Evolutionary conservation across 164 flowering plant genomes (phyloP), one percentile per base, ranked within the genome.

Genomic region (Stephania japonica): DNA sequence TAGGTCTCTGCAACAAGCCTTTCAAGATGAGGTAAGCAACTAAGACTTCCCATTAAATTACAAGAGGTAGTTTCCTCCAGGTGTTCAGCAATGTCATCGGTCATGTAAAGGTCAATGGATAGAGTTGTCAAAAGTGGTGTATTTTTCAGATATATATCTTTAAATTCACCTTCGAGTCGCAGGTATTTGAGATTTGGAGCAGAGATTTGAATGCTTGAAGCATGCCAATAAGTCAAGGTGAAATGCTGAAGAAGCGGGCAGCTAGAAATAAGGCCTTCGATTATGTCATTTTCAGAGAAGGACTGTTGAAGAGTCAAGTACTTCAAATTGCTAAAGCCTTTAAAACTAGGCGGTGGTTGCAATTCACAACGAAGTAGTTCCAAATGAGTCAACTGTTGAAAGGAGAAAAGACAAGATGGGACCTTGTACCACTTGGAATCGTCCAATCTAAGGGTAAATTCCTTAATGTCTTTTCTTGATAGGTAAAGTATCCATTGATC

Each of bases 191-290:
- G 89, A 78, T 85, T 88, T 32, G 95, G 96, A 27, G 94, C 91
- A 68, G 78, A 38, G 6, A 92, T 80, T 49, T 70, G 85, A 44
- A 92, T 80, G 64, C 79, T 81, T 68, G 84, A 78, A 78, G 85
- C 71, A 76, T 85, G 89, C 67, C 81, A 81, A 72, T 84, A 85
- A 0, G 88, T 83, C 72, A 90, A 73, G 27, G 86, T 65, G 21
- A 92, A 69, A 72, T 78, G 85, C 84, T 92, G 94, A 19, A 92
- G 91, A 50, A 86, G 81, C 1, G 94, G 92, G 70, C 94, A 85
- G 42, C 84, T 78, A 0, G 88, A 84, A 67, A 90, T 85, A 43
- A 90, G 82, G 74, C 74, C 71, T 65, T 85, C 92, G 65, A 84
- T 79, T 1, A 70, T 83, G 18, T 86, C 87, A 18, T 18, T 27